Percentiles rank a stretch among this genome's conserved stretches.
Evolutionary conservation across 148 eudicot genomes (phyloP).

Genomic region (Nepenthes gracilis): DNA sequence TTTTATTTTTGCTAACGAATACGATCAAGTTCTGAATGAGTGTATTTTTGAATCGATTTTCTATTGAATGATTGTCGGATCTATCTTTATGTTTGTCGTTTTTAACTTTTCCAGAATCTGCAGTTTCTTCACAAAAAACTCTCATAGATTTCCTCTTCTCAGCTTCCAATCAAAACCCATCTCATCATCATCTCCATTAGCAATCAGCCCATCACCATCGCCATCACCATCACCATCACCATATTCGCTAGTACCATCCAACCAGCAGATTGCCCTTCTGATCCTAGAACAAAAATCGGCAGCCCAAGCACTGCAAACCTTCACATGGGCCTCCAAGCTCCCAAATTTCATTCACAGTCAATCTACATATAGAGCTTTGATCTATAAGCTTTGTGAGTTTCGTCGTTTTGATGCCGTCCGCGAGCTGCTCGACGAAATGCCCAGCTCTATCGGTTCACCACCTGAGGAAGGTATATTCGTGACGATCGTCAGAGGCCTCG

Average conservation of each 20-base stretch:
- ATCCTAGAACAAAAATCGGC: slow-evolving; percentile 61
- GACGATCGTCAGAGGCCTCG: slow-evolving; percentile 67
- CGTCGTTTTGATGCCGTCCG: slow-evolving; percentile 52
- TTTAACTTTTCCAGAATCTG: slow-evolving; percentile 9
- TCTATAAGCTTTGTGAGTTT: slow-evolving; percentile 64
- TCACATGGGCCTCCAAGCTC: slow-evolving; percentile 81
- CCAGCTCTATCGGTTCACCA: slow-evolving; percentile 52
- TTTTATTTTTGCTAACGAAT: too few species aligned
- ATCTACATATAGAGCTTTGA: slow-evolving; percentile 64
- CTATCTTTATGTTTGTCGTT: slow-evolving; percentile 14
- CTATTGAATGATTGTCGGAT: background rate
- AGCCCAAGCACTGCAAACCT: slow-evolving; percentile 58
- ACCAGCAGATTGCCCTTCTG: slow-evolving; percentile 53
- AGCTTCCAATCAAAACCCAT: slow-evolving; percentile 25
- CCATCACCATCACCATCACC: slow-evolving; percentile 12
- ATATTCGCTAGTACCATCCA: slow-evolving; percentile 40
- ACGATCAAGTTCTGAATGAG: too few species aligned
- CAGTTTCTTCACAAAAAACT: slow-evolving; percentile 2
- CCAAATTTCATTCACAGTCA: slow-evolving; percentile 65
- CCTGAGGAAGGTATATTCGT: slow-evolving; percentile 76
- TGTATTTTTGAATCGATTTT: too few species aligned
- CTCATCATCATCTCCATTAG: slow-evolving; percentile 20
- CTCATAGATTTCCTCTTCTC: background rate
- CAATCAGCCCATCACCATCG: slow-evolving; percentile 1
- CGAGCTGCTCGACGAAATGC: slow-evolving; percentile 80